Evolutionary conservation across 495 filamentous ascomycete genomes (phyloP).

Genomic region (Trichocladium uniseriatum): DNA sequence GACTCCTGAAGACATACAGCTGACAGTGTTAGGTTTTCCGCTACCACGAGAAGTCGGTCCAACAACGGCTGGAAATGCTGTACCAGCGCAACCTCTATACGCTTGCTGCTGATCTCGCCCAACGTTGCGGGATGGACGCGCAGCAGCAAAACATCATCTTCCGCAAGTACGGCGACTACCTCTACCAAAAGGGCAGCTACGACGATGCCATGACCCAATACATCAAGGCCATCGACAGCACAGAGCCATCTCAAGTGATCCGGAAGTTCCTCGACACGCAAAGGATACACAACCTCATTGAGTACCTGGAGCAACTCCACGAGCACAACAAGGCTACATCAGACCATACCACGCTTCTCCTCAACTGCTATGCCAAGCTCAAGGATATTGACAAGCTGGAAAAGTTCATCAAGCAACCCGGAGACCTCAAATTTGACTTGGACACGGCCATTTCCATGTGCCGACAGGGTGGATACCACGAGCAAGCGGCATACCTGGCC

Average conservation of each 20-base stretch:
- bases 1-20: not conserved
- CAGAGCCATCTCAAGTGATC: conserved; percentile 89
- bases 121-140: conserved; percentile 70
- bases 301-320: conserved; percentile 94
- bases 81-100: conserved; percentile 91
- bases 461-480: conserved; percentile 92
- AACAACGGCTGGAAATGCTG: conserved; percentile 85
- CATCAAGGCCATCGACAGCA: conserved; percentile 88
- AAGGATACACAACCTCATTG: conserved; percentile 92
- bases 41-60: conserved; percentile 85
- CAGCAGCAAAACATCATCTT: conserved; percentile 84
- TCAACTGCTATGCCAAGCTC: conserved; percentile 96
- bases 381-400: conserved; percentile 95
- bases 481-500: conserved; percentile 91
- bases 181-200: conserved; percentile 92
- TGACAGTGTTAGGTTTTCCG: conserved; percentile 55
- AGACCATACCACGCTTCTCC: conserved; percentile 89
- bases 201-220: conserved; percentile 98
- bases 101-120: conserved; percentile 84
- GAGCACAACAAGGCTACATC: conserved; percentile 87
- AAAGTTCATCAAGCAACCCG: conserved; percentile 90
- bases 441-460: conserved; percentile 98
- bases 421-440: conserved; percentile 90
- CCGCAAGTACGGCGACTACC: conserved; percentile 85
- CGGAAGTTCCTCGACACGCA: conserved; percentile 94